A percentile compares a stretch with the other conserved stretches of the same genome.
These are phyloP conservation scores for Phoma sp. DNA, from an alignment of 2,329 filamentous ascomycete genomes.

Conservation along the genomic window DNA sequence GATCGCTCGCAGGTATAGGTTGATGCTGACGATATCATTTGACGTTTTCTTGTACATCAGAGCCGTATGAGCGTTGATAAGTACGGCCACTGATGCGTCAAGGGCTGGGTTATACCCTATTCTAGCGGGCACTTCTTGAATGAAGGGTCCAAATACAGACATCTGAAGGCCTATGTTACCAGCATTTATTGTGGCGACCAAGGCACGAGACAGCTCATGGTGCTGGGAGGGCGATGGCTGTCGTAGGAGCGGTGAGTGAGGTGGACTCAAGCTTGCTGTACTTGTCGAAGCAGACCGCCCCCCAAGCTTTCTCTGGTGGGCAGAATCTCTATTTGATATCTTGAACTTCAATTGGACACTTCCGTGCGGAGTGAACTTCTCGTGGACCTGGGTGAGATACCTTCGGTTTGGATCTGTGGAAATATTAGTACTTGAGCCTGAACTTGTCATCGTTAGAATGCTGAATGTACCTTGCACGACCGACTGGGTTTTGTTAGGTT, in stretches of 20 bases:
- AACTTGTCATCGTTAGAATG: background rate
- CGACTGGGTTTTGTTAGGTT: background rate
- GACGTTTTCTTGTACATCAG: slow-evolving; percentile 33
- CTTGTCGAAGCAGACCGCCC: slow-evolving; percentile 18
- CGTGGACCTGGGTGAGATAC: slow-evolving; percentile 33
- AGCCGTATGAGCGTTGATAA: slow-evolving; percentile 38
- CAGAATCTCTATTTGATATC: slow-evolving; percentile 25
- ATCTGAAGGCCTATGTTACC: slow-evolving; percentile 41
- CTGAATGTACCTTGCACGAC: slow-evolving; percentile 3
- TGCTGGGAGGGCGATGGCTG: slow-evolving; percentile 38
- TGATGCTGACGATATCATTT: slow-evolving; percentile 35
- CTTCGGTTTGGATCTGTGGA: slow-evolving; percentile 20
- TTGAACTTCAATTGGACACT: slow-evolving; percentile 39
- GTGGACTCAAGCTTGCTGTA: slow-evolving; percentile 22
- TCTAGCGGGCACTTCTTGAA: slow-evolving; percentile 38
- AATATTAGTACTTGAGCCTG: background rate
- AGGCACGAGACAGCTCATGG: slow-evolving; percentile 36
- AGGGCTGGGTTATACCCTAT: slow-evolving; percentile 43
- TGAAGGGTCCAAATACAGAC: slow-evolving; percentile 43
- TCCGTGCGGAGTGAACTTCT: slow-evolving; percentile 36
- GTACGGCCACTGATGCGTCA: slow-evolving; percentile 41
- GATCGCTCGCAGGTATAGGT: slow-evolving; percentile 41
- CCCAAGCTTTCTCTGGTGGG: slow-evolving; percentile 11
- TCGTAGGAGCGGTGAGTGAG: slow-evolving; percentile 25
- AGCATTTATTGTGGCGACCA: slow-evolving; percentile 34